Percentiles rank a stretch among this genome's conserved stretches.
phyloP scores from a whole-genome alignment of 2,329 filamentous ascomycete genomes.

The Fragosphaeria purpurea region DNA sequence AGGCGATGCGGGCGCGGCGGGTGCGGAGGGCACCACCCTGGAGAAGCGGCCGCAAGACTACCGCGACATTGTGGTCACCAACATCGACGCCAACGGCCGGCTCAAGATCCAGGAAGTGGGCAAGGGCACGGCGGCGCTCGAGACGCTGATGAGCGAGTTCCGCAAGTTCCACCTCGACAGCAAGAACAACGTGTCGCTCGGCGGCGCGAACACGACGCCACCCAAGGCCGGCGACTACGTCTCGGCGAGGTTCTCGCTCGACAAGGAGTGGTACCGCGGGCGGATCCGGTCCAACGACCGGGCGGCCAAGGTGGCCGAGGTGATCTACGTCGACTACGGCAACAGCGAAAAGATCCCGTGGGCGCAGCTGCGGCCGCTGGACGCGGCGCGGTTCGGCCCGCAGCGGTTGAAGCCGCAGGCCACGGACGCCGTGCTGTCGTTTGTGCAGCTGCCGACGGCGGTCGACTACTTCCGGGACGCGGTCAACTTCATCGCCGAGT shows the following conservation, averaged over 20 bases:
- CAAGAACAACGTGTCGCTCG: slow-evolving; percentile 64
- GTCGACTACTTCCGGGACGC: slow-evolving; percentile 78
- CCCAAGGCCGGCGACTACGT: slow-evolving; percentile 91
- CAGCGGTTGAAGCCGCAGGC: slow-evolving; percentile 83
- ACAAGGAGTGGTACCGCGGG: slow-evolving; percentile 91
- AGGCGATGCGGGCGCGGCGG: slow-evolving; percentile 34
- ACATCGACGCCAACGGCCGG: slow-evolving; percentile 71
- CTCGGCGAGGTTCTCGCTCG: slow-evolving; percentile 79
- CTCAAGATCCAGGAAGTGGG: slow-evolving; percentile 90
- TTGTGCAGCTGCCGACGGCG: slow-evolving; percentile 71
- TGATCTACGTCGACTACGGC: slow-evolving; percentile 92
- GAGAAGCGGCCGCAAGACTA: slow-evolving; percentile 71
- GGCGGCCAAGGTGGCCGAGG: slow-evolving; percentile 75
- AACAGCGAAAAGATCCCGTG: slow-evolving; percentile 86
- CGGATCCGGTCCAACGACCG: slow-evolving; percentile 88
- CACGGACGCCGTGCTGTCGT: slow-evolving; percentile 73
- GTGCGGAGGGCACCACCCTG: slow-evolving; percentile 35
- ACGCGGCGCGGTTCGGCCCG: slow-evolving; percentile 65
- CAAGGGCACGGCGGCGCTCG: slow-evolving; percentile 72
- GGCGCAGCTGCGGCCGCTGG: slow-evolving; percentile 71
- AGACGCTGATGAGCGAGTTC: slow-evolving; percentile 84
- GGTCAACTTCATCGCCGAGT: slow-evolving; percentile 61
- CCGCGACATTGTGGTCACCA: slow-evolving; percentile 84
- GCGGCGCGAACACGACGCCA: slow-evolving; percentile 35
- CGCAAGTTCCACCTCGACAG: slow-evolving; percentile 80